Evolutionary conservation across 441 rosid species (phyloP), one percentile per base, ranked within the genome.

Genomic region (Brassica balearica): DNA sequence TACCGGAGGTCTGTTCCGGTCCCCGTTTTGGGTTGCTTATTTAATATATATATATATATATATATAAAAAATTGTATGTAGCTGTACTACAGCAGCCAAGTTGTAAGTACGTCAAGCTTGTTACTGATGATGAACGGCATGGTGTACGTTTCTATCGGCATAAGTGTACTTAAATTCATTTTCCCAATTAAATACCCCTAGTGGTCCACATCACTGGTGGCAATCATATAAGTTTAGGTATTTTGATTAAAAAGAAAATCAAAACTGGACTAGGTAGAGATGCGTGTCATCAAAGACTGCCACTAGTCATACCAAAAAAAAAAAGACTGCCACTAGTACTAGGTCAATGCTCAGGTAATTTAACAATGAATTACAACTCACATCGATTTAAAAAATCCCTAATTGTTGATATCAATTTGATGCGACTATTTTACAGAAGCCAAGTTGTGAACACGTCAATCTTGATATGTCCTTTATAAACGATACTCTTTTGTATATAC

Each of bases 61-160:
- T 0, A 29, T 4, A 29, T 4, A 29, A 29, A 25, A 25, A 25
- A 25, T 25, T 29, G 11, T 15, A 59, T 61, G 25, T 4, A 73
- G 27, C 51, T 29, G 6, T 27, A 19, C 4, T 15, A 56, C 29
- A 75, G 25, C 68, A 29, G 73, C 68, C 74, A 68, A 76, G 74
- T 68, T 76, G 63, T 76, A 63, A 68, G 43, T 73, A 61, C 74
- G 68, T 12, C 38, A 29, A 60, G 62, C 48, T 59, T 29, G 34
- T 4, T 29, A 29, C 34, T 3, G 34, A 29, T 29, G 34, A 29
- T 29, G 34, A 5, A 29, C 7, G 34, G 34, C 34, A 29, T 29
- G 6, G 7, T 29, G 34, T 29, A 29, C 34, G 34, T 29, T 29
- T 29, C 34, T 29, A 29, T 29, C 34, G 34, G 34, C 34, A 29